Conservation (phyloP, 495 filamentous ascomycete genomes). For the Penicillium egyptiacum region DNA sequence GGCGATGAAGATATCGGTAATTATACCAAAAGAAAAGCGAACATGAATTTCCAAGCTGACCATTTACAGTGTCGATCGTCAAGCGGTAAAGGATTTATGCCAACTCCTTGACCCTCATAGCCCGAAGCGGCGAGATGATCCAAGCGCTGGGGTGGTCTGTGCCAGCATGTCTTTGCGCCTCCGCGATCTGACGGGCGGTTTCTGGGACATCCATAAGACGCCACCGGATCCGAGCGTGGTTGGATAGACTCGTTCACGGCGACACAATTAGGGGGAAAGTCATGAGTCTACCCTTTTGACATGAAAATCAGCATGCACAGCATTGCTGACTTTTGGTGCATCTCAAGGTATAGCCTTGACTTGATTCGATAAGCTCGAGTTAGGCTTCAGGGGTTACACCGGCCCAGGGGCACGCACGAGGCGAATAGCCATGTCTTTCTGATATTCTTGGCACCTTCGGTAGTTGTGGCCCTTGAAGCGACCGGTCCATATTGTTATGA, state of each 20-base stretch:
- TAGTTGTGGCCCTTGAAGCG: conserved; percentile 28
- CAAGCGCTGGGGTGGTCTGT: conserved; percentile 34
- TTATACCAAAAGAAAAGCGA: conserved; percentile 33
- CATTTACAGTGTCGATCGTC: conserved; percentile 78
- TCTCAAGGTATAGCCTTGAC: conserved; percentile 6
- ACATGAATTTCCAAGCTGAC: conserved; percentile 34
- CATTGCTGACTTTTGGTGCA: conserved; percentile 21
- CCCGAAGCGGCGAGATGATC: conserved; percentile 33
- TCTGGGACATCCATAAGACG: conserved; percentile 32
- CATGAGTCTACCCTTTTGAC: conserved; percentile 27
- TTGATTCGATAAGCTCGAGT: conserved; percentile 9
- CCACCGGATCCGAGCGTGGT: conserved; percentile 28
- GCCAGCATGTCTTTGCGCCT: conserved; percentile 22
- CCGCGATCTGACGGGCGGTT: conserved; percentile 27
- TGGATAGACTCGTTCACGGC: conserved; percentile 39
- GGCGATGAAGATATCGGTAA: conserved; percentile 96
- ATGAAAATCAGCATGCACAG: conserved; percentile 14
- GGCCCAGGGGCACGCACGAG: conserved; percentile 11
- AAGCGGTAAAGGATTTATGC: conserved; percentile 66
- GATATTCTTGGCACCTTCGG: conserved; percentile 26
- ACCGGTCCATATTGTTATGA: conserved; percentile 32
- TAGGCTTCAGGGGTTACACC: conserved; percentile 14
- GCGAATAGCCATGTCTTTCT: conserved; percentile 11
- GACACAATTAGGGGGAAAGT: conserved; percentile 29
- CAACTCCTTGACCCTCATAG: conserved; percentile 25